phyloP scores from a whole-genome alignment of 2,329 filamentous ascomycete species.

The Nemania diffusa region DNA sequence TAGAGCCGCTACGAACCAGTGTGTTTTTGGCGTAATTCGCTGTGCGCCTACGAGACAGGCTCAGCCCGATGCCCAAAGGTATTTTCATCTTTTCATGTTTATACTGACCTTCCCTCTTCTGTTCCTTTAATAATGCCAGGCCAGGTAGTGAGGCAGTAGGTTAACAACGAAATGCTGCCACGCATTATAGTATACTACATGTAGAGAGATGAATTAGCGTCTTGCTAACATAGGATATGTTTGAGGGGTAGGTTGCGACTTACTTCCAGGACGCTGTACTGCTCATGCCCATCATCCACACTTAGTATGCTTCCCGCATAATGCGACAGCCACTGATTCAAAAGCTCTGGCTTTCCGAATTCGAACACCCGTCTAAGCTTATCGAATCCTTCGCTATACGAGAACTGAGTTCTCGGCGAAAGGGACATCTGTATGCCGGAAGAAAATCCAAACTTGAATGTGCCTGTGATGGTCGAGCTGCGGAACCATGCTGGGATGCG shows the following conservation, averaged over 20 bases:
- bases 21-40: neutral
- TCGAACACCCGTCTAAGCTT: neutral
- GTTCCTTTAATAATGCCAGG: neutral
- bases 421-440: slow-evolving; percentile 2
- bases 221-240: neutral
- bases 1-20: neutral
- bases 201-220: neutral
- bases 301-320: neutral
- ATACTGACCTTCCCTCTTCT: neutral
- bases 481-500: neutral
- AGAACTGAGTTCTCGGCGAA: neutral
- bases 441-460: neutral
- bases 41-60: neutral
- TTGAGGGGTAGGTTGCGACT: neutral
- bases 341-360: neutral
- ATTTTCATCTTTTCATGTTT: neutral
- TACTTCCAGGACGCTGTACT: neutral
- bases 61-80: neutral
- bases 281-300: neutral
- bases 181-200: neutral
- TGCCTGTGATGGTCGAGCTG: neutral
- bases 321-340: neutral
- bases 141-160: slow-evolving; percentile 5
- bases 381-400: neutral
- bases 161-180: neutral